Evolutionary conservation across 768 basidiomycete species (phyloP), one percentile per base, ranked within the genome.

Genomic region (Nidula microcarpa): DNA sequence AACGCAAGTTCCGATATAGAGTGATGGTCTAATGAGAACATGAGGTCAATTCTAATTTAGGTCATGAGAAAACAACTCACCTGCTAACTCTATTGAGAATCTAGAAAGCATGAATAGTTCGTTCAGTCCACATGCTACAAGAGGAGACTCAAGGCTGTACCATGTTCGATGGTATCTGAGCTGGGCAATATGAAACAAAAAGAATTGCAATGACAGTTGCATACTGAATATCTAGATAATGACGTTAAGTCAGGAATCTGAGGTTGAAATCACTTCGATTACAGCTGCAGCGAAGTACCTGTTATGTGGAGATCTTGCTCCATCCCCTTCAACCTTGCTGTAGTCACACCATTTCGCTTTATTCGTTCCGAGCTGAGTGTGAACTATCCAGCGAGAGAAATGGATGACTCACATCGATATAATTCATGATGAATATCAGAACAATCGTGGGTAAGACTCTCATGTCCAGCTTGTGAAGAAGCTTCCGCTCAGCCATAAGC

Each of bases 111-210:
- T 13, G 48, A 52, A 30, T 16, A 18, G 23, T 5, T 14, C 23
- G 10, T 33, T 47, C 53, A 59, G 34, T 36, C 47, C 34, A 34
- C 7, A 34, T 5, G 18, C 35, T 17, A 30, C 6, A 33, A 39
- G 16, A 32, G 23, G 16, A 32, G 51, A 10, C 33, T 17, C 46
- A 49, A 32, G 7, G 41, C 61, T 70, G 14, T 55, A 79, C 84
- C 80, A 87, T 85, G 60, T 85, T 87, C 0, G 80, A 85, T 0
- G 85, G 85, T 50, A 87, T 77, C 57, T 86, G 84, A 11, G 81
- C 78, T 2, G 84, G 84, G 36, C 78, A 78, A 54, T 87, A 85
- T 1, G 82, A 80, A 2, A 71, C 85, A 55, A 54, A 62, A 23
- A 64, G 56, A 56, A 64, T 62, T 1, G 62, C 62, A 33, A 62